Base-by-base conservation (phyloP, 2,329 filamentous ascomycete genomes). In the Tolypocladium endophyticum region DNA sequence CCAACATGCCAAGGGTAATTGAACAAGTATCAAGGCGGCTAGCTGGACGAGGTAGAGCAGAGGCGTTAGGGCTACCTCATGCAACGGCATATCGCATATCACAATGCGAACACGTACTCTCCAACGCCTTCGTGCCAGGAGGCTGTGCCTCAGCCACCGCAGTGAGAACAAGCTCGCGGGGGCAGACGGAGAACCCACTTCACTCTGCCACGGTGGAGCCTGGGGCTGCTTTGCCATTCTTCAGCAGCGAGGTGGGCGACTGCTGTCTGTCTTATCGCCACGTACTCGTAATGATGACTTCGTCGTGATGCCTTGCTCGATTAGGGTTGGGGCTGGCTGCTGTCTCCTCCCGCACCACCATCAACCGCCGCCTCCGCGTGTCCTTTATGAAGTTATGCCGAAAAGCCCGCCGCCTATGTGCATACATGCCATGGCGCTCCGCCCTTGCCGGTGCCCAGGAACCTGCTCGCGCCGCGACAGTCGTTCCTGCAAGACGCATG, bases 341-440 rank as follows among this genome's bases (percentile, higher is more conserved):
- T 50, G 35, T 35, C 25, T 38, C n/a, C 43, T 57, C 56, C 56
- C 43, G 56, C 56, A 50, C 56, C 56, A 57, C 56, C 56, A 57
- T 52, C 47, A 52, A n/a, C 18, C 20, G 16, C 18, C 3, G 28
- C 28, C 50, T 53, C 50, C 28, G 50, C 50, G 50, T 53, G 50
- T 53, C 50, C 50, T 53, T 35, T 33, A 53, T 53, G 50, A 53
- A 53, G 30, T n/a, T 33, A 53, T 35, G 14, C 50, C 8, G 50
- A 53, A 33, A 53, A 8, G 50, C 47, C 23, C n/a, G 43, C 43
- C 28, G 45, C 18, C 47, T 52, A 52, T 16, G 47, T 52, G 47
- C 47, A 52, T 52, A 52, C 47, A 20, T 23, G n/a, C 28, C 16
- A 43, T 43, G 55, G 11, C 33, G 38, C 23, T 25, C 55, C 55